Conservation (phyloP, 305 asterid species). For the Caryopteris hybrid region DNA sequence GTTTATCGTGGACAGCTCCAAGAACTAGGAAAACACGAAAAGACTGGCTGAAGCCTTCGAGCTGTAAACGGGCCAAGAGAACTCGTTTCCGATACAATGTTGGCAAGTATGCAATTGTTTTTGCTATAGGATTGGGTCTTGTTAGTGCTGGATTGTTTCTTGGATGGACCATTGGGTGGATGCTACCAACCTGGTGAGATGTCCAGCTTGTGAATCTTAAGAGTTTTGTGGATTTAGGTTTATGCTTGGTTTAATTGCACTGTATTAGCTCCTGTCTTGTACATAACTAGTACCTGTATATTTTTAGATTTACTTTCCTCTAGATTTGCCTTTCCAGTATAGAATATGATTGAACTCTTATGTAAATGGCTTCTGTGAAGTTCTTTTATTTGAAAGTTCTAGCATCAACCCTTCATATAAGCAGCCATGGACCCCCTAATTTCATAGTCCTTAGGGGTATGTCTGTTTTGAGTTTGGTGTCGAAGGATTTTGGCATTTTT, state of each 20-base stretch:
- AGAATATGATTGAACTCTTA: no score
- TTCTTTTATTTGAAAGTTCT: no score
- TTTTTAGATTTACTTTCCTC: conserved; percentile 1
- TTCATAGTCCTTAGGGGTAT: no score
- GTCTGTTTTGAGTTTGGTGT: no score
- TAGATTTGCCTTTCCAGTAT: neutral
- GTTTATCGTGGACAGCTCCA: conserved; percentile 38
- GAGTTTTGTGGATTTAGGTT: conserved; percentile 21
- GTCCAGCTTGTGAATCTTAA: neutral
- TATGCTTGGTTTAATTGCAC: conserved; percentile 14
- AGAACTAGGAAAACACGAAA: conserved; percentile 32
- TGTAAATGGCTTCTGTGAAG: no score
- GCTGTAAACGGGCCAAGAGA: conserved; percentile 36
- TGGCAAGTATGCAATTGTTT: conserved; percentile 47
- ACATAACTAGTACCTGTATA: conserved; percentile 14
- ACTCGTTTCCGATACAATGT: conserved; percentile 24
- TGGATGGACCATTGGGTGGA: conserved; percentile 83
- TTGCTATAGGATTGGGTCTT: conserved; percentile 80
- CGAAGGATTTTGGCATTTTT: no score
- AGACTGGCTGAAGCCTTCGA: conserved; percentile 30
- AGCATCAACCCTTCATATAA: no score
- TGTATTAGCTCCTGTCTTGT: conserved; percentile 7
- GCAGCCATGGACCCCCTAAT: no score
- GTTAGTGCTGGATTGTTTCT: conserved; percentile 84
- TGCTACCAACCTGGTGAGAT: conserved; percentile 59